phyloP scores from a whole-genome alignment of 805 yeast genomes.

The Dipodascopsis tothii region DNA sequence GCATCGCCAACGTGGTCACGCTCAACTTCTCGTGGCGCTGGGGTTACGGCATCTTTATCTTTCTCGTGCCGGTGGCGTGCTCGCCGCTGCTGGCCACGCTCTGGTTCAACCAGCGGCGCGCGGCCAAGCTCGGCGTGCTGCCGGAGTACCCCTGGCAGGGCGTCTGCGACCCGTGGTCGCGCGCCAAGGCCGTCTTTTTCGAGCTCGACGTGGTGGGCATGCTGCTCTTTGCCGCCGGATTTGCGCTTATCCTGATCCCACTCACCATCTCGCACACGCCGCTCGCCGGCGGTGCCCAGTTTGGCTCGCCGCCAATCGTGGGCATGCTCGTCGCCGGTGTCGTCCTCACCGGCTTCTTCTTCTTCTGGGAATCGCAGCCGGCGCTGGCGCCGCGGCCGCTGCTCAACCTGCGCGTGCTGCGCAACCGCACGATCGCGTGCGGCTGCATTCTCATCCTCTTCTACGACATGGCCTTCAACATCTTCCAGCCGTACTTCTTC shows the following conservation, averaged over 20 bases:
- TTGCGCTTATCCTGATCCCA: slow-evolving; percentile 59
- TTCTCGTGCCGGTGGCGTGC: slow-evolving; percentile 38
- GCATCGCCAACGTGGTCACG: slow-evolving; percentile 27
- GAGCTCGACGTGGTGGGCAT: slow-evolving; percentile 53
- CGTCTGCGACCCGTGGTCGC: background rate
- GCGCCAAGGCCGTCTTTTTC: background rate
- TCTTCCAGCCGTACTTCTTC: slow-evolving; percentile 57
- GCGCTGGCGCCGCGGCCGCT: slow-evolving; percentile 41
- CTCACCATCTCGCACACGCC: slow-evolving; percentile 58
- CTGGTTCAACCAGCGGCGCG: slow-evolving; percentile 17
- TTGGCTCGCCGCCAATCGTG: slow-evolving; percentile 48
- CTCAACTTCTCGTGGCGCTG: slow-evolving; percentile 41
- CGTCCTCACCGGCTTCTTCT: slow-evolving; percentile 44
- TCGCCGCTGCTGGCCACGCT: slow-evolving; percentile 24
- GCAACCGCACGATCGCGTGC: slow-evolving; percentile 62
- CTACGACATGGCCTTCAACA: slow-evolving; percentile 50
- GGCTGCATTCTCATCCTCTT: slow-evolving; percentile 49
- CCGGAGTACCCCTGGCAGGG: slow-evolving; percentile 12
- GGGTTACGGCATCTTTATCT: slow-evolving; percentile 47
- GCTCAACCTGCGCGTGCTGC: slow-evolving; percentile 46
- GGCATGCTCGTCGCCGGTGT: slow-evolving; percentile 56
- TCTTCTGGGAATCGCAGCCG: slow-evolving; percentile 49
- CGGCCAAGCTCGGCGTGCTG: slow-evolving; percentile 15
- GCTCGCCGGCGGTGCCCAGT: slow-evolving; percentile 30
- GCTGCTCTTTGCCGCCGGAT: slow-evolving; percentile 40